Evolutionary conservation across 441 rosid species (phyloP), one percentile per base, ranked within the genome.

Genomic region (Erysimum cheiri): DNA sequence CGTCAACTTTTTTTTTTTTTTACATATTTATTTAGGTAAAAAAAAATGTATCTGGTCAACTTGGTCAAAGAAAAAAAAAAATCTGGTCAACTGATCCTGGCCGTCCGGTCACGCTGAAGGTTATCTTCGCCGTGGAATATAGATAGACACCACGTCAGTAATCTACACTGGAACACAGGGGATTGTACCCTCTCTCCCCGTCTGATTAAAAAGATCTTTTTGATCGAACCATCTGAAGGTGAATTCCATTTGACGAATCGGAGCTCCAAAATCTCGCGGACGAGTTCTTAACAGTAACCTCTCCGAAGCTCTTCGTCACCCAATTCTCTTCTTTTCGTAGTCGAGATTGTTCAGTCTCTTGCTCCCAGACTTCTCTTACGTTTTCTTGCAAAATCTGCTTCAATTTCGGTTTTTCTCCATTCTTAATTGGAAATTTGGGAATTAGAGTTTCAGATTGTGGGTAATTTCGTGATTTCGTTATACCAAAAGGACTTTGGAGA

Each of bases 371-470:
- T n/a, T 46, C 64, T 67, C 56, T 11, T 29, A 15, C 43, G 53
- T 41, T 56, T 22, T 28, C 6, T 17, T 22, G 22, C 57, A 33
- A 24, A 50, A 41, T 41, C 15, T 43, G 37, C 29, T 14, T 54
- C 69, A 62, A 22, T 26, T 62, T 43, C 44, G 52, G n/a, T 11
- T 11, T 71, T 52, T 61, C 47, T 53, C 37, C 32, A 26, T 11
- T 47, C 5, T 35, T 11, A 15, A 14, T 71, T 14, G 4, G 14
- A 12, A 54, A 33, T 71, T 71, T 64, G 26, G 24, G 58, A 64
- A 17, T 72, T 73, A 49, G 77, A 67, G 71, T 73, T 72, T 72
- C 54, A n/a, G 59, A 72, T 64, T 64, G 59, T 14, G 37, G 63
- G n/a, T n/a, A 2, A 0, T 19, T 19, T 19, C 22, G 22, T 19